Percentiles rank a stretch among this genome's conserved stretches.
Evolutionary conservation across 2,329 filamentous ascomycete species (phyloP).

Genomic region (Penicillium sclerotiorum): DNA sequence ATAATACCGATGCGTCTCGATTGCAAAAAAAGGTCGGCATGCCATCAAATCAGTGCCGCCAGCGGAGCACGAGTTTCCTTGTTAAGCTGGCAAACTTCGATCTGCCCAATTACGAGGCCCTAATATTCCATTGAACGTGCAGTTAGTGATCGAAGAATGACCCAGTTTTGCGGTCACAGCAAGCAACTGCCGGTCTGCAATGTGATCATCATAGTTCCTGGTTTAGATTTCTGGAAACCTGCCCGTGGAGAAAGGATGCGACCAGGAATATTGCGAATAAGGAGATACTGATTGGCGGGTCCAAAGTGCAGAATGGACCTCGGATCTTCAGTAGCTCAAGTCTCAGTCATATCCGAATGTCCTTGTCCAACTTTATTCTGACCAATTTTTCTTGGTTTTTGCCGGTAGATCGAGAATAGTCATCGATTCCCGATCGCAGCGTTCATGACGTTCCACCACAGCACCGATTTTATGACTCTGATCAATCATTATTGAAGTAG

Average conservation of each 20-base stretch:
- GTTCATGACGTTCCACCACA: neutral
- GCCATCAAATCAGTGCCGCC: too few relatives aligned
- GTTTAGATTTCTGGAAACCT: constrained; percentile 1
- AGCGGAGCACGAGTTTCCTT: neutral
- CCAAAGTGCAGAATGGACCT: too few relatives aligned
- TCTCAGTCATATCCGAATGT: too few relatives aligned
- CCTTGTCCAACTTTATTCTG: too few relatives aligned
- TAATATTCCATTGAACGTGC: neutral
- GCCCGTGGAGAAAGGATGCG: neutral
- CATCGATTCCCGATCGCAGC: neutral
- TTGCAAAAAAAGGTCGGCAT: neutral
- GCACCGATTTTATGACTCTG: neutral
- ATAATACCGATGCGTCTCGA: neutral
- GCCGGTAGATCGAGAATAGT: neutral
- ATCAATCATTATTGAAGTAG: neutral
- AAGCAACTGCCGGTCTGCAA: neutral
- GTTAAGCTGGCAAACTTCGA: neutral
- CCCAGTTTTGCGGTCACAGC: constrained; percentile 11
- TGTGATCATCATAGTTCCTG: neutral
- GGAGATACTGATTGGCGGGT: neutral
- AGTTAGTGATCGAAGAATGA: constrained; percentile 12
- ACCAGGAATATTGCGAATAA: constrained; percentile 6
- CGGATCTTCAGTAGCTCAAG: too few relatives aligned
- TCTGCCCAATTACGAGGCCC: too few relatives aligned
- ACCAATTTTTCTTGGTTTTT: neutral